Percentiles rank a stretch among this genome's conserved stretches.
Evolutionary conservation across 2,329 filamentous ascomycete genomes (phyloP).

Genomic region (Clonostachys solani): DNA sequence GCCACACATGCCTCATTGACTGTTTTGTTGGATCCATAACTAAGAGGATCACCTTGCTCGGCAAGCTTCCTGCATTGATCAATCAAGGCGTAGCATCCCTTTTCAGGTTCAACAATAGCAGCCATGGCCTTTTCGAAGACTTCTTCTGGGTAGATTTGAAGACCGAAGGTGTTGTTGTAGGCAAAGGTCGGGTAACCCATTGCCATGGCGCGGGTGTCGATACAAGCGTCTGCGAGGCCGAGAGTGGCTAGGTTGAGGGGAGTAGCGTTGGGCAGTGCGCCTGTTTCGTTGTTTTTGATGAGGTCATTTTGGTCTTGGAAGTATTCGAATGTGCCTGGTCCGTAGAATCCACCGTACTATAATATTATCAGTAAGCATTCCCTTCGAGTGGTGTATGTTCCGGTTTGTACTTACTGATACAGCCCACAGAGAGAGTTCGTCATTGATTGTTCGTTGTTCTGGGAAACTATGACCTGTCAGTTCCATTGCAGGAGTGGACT

Average conservation of each 20-base stretch:
- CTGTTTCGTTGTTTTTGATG: slow-evolving; percentile 3
- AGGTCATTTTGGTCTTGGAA: slow-evolving; percentile 4
- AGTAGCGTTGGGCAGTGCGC: slow-evolving; percentile 27
- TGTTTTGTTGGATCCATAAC: slow-evolving; percentile 27
- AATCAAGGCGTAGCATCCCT: slow-evolving; percentile 48
- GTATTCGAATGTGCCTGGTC: slow-evolving; percentile 2
- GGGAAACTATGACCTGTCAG: slow-evolving; percentile 35
- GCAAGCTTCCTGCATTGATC: slow-evolving; percentile 35
- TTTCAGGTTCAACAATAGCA: slow-evolving; percentile 5
- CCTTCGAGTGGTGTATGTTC: background rate
- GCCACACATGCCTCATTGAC: slow-evolving; percentile 43
- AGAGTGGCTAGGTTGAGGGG: slow-evolving; percentile 49
- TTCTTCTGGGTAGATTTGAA: slow-evolving; percentile 48
- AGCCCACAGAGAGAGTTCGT: slow-evolving; percentile 58
- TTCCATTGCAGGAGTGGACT: background rate
- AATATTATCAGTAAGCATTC: too few species aligned
- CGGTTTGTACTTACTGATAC: slow-evolving; percentile 35
- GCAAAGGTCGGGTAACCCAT: slow-evolving; percentile 49
- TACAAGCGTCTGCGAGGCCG: slow-evolving; percentile 63
- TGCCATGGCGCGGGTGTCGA: slow-evolving; percentile 57
- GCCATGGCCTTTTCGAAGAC: slow-evolving; percentile 8
- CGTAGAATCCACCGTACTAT: slow-evolving; percentile 6
- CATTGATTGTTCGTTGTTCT: slow-evolving; percentile 41
- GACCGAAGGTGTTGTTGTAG: slow-evolving; percentile 60
- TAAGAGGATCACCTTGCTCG: slow-evolving; percentile 25